Base-by-base conservation (phyloP, 2,329 filamentous ascomycete genomes). In the Fusarium ambrosium region DNA sequence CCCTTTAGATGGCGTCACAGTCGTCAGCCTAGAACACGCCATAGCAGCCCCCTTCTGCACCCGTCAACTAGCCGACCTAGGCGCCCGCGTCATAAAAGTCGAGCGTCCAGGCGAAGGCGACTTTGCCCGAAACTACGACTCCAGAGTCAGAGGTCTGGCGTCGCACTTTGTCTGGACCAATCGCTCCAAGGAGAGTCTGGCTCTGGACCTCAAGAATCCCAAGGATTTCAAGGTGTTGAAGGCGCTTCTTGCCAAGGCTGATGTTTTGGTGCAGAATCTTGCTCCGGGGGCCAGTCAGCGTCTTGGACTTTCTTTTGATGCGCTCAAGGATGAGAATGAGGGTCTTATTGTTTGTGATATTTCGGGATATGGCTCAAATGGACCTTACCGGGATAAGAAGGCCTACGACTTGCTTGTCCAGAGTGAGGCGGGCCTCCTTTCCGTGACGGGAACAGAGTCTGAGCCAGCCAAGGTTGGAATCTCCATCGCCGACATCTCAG, bases 161-260 rank as follows among this genome's bases (percentile, higher is more conserved):
- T 89, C 88, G 0, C 87, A 89, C 73, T 89, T 89, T 66, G 83
- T 89, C n/a, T 89, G 88, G 87, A 82, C 85, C 0, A 89, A 89
- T 69, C 84, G 88, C 24, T 87, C 87, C 8, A 89, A 89, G 63
- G 87, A 89, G 75, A 88, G 86, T 58, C 78, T 89, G 10, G 86
- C 86, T 0, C 81, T 89, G 0, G 85, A 89, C 48, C 73, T 89
- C 18, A 89, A 89, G 69, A 74, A 83, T 13, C 71, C 82, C 0
- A 77, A 80, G 7, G 85, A 89, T 53, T 82, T 88, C 55, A 71
- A 77, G 0, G 77, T 86, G 1, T 77, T 89, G n/a, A 84, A 82
- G 77, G 82, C 80, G 14, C 80, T 89, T 1, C 76, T 89, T 0
- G 73, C 76, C 9, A 83, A 82, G 24, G 84, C 87, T 3, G 88